Conservation (phyloP, 495 filamentous ascomycete genomes). For the Aspergillus cavernicola region DNA sequence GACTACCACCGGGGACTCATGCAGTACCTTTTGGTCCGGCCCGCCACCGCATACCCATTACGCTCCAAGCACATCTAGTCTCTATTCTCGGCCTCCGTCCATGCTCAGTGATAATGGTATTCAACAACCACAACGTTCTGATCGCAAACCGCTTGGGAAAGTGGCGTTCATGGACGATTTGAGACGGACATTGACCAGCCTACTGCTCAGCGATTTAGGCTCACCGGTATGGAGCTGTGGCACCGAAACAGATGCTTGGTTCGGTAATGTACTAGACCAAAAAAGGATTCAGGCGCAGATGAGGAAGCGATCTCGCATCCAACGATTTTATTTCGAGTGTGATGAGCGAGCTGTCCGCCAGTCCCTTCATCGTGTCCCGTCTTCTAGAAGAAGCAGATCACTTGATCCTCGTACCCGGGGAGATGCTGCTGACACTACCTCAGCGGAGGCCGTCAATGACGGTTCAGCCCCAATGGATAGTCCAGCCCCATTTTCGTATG, state of each 20-base stretch:
- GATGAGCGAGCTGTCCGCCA: conserved; percentile 31
- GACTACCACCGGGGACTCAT: conserved; percentile 70
- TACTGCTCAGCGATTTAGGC: conserved; percentile 87
- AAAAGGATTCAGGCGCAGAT: conserved; percentile 74
- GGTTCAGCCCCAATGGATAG: conserved; percentile 9
- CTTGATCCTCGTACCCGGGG: conserved; percentile 17
- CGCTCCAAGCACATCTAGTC: conserved; percentile 54
- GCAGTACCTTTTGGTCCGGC: conserved; percentile 84
- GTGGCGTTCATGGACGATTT: conserved; percentile 69
- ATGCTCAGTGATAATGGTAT: conserved; percentile 40
- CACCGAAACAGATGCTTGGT: conserved; percentile 92
- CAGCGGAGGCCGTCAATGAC: neutral
- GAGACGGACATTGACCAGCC: conserved; percentile 72
- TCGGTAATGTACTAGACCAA: conserved; percentile 68
- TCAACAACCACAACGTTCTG: conserved; percentile 31
- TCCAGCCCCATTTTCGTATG: conserved; percentile 58
- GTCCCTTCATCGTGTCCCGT: conserved; percentile 23
- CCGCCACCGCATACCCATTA: conserved; percentile 62
- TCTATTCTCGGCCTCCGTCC: conserved; percentile 46
- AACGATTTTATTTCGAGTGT: conserved; percentile 42
- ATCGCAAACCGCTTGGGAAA: conserved; percentile 49
- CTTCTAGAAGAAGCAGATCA: conserved; percentile 35
- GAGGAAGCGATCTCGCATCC: conserved; percentile 52
- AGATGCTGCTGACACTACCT: neutral
- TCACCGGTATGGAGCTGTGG: conserved; percentile 76